These are phyloP conservation scores for Claviceps purpurea DNA, from an alignment of 2,329 filamentous ascomycete species.

Conservation along the genomic window DNA sequence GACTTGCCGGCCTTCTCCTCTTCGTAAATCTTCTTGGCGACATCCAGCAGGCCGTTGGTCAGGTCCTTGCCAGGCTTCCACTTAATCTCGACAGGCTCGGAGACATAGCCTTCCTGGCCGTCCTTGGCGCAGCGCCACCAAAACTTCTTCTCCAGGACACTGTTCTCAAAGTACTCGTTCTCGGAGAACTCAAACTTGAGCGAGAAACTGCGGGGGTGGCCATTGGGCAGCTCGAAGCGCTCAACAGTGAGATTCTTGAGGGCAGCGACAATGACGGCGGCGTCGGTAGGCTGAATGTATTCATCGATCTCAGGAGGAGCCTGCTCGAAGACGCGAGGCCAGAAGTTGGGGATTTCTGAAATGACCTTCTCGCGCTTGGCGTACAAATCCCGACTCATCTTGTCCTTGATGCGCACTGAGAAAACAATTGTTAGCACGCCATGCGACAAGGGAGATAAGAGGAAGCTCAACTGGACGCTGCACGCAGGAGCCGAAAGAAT, in stretches of 20 bases:
- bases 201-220: constrained; percentile 68
- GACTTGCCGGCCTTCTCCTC: constrained; percentile 34
- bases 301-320: constrained; percentile 76
- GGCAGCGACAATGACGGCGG: constrained; percentile 53
- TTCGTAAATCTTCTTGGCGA: constrained; percentile 56
- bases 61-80: constrained; percentile 76
- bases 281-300: constrained; percentile 73
- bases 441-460: too few relatives aligned
- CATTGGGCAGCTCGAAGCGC: constrained; percentile 65
- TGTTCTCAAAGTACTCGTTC: constrained; percentile 74
- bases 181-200: constrained; percentile 67
- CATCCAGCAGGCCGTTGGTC: constrained; percentile 65
- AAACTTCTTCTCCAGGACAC: constrained; percentile 78
- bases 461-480: background rate
- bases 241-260: constrained; percentile 59
- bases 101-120: constrained; percentile 65
- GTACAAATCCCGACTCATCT: constrained; percentile 58
- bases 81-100: constrained; percentile 74
- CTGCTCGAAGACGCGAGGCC: constrained; percentile 86
- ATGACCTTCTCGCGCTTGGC: constrained; percentile 60
- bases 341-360: constrained; percentile 72
- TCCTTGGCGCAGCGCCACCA: constrained; percentile 62
- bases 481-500: background rate
- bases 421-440: background rate
- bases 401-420: constrained; percentile 59